These are phyloP conservation scores for Annulohypoxylon bovei DNA, from an alignment of 495 filamentous ascomycete species.

Conservation along the genomic window DNA sequence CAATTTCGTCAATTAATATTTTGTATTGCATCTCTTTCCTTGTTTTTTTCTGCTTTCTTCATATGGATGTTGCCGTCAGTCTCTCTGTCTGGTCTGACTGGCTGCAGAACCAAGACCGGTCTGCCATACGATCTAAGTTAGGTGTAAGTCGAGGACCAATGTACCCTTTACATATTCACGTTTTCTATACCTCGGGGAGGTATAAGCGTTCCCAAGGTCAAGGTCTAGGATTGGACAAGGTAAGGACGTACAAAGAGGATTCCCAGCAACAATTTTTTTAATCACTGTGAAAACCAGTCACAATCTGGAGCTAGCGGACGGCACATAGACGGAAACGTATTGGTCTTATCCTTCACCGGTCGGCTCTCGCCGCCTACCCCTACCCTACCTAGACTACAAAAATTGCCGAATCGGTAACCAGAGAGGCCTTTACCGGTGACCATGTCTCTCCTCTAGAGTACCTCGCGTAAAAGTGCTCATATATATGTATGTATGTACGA, in stretches of 20 bases:
- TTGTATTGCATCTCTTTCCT: slow-evolving; percentile 2
- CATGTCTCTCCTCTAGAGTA: slow-evolving; percentile 2
- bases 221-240: slow-evolving; percentile 42
- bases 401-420: slow-evolving; percentile 42
- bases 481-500: slow-evolving; percentile 7
- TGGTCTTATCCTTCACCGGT: slow-evolving; percentile 44
- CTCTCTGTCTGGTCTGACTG: slow-evolving; percentile 34
- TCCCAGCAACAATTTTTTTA: slow-evolving; percentile 9
- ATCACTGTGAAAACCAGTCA: slow-evolving; percentile 28
- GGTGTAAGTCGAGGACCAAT: slow-evolving; percentile 10
- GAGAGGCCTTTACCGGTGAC: slow-evolving; percentile 34
- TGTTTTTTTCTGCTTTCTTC: slow-evolving; percentile 9
- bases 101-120: slow-evolving; percentile 39
- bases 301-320: slow-evolving; percentile 39
- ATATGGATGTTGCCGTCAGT: slow-evolving; percentile 7
- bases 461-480: slow-evolving; percentile 41
- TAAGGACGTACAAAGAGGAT: slow-evolving; percentile 37
- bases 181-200: slow-evolving; percentile 25
- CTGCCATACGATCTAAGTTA: slow-evolving; percentile 30
- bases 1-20: slow-evolving; percentile 30
- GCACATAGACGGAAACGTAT: slow-evolving; percentile 38
- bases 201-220: slow-evolving; percentile 25
- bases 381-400: slow-evolving; percentile 32
- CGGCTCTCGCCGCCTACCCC: slow-evolving; percentile 40
- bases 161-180: slow-evolving; percentile 34